phyloP scores from a whole-genome alignment of 2,329 filamentous ascomycete species.

The Botrytis fragariae region DNA sequence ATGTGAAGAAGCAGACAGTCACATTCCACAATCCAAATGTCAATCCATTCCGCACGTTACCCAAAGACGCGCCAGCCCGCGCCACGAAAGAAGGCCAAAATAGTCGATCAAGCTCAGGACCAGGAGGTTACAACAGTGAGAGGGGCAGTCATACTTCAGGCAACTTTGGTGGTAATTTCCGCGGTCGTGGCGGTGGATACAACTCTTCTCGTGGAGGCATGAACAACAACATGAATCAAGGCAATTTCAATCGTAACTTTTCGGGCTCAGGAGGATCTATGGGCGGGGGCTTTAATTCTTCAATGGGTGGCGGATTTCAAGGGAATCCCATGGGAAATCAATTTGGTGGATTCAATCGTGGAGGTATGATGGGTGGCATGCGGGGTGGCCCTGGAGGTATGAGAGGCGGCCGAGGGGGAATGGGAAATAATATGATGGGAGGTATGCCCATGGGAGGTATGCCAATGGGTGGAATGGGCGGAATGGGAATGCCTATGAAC shows the following conservation, averaged over 20 bases:
- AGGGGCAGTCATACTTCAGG: constrained; percentile 39
- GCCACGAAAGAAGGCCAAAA: constrained; percentile 59
- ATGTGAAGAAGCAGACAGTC: constrained; percentile 64
- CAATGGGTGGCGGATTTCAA: constrained; percentile 50
- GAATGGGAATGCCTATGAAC: constrained; percentile 40
- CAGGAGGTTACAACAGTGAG: constrained; percentile 50
- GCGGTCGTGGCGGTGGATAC: constrained; percentile 50
- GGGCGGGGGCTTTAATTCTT: constrained; percentile 44
- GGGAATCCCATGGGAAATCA: constrained; percentile 45
- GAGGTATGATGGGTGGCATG: constrained; percentile 52
- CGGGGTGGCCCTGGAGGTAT: constrained; percentile 54
- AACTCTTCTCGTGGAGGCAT: constrained; percentile 41
- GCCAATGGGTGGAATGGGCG: constrained; percentile 50
- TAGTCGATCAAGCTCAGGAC: constrained; percentile 48
- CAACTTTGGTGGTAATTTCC: constrained; percentile 43
- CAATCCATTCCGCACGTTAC: constrained; percentile 88
- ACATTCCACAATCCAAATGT: constrained; percentile 72
- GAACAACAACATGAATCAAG: constrained; percentile 48
- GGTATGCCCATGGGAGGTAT: constrained; percentile 55
- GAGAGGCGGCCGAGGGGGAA: constrained; percentile 56
- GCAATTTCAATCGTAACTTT: constrained; percentile 52
- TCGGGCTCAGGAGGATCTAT: constrained; percentile 46
- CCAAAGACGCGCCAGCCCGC: constrained; percentile 79
- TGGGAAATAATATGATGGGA: constrained; percentile 44
- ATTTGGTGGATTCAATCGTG: constrained; percentile 52